Conservation (phyloP, 2,329 filamentous ascomycete species). For the Amauroascus niger region DNA sequence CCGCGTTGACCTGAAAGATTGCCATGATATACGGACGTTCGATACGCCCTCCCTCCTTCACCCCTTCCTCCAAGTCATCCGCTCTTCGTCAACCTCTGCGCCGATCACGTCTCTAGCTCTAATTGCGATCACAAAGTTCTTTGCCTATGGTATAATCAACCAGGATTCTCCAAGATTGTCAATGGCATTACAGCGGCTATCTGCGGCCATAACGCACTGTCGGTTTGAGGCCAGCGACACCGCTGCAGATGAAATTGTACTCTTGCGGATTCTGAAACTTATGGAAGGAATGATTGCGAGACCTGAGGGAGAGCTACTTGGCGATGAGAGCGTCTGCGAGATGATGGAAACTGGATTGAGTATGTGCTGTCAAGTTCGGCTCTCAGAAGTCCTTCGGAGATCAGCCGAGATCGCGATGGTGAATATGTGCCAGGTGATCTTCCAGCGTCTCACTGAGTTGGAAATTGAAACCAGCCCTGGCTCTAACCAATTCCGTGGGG, state of each 20-base stretch:
- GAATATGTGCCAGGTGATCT: constrained; percentile 98
- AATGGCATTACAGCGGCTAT: constrained; percentile 87
- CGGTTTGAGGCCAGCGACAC: constrained; percentile 95
- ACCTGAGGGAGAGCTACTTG: constrained; percentile 82
- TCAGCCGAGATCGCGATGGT: constrained; percentile 97
- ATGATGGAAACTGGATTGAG: constrained; percentile 98
- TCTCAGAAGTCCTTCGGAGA: constrained; percentile 80
- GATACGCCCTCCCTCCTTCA: constrained; percentile 83
- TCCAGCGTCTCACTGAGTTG: constrained; percentile 79
- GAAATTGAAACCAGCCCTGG: constrained; percentile 65
- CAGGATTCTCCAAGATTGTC: constrained; percentile 76
- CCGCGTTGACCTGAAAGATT: constrained; percentile 73
- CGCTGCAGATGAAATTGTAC: constrained; percentile 86
- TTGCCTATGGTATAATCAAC: constrained; percentile 86
- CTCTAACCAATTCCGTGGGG: constrained; percentile 54
- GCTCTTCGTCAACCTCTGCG: constrained; percentile 89
- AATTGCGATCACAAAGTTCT: constrained; percentile 89
- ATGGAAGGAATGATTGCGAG: constrained; percentile 99
- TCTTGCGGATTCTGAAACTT: constrained; percentile 85
- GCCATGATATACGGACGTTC: constrained; percentile 82
- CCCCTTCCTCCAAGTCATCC: constrained; percentile 92
- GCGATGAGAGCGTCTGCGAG: constrained; percentile 95
- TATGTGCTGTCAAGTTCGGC: constrained; percentile 88
- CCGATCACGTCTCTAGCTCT: constrained; percentile 92
- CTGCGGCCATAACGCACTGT: constrained; percentile 92